Conservation (phyloP, 1,284 basidiomycete species). For the Sphagnurus paluster region DNA sequence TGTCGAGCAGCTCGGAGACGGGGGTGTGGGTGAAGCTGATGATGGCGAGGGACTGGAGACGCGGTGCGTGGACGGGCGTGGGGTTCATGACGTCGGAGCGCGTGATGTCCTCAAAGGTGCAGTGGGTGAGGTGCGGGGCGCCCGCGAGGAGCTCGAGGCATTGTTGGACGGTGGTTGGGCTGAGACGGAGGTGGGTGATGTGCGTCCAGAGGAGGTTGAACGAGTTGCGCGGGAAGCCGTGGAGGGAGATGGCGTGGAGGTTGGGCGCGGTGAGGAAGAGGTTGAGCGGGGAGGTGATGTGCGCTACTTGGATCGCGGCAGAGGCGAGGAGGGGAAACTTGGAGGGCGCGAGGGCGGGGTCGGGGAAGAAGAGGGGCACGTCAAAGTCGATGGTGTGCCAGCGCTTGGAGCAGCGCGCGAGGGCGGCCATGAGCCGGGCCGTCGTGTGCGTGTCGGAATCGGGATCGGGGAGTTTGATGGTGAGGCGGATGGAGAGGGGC, state of each 20-base stretch:
- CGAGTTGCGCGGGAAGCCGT: constrained; percentile 14
- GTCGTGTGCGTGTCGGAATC: constrained; percentile 6
- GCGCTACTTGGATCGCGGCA: constrained; percentile 9
- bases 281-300: constrained; percentile 9
- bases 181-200: constrained; percentile 17
- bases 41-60: constrained; percentile 16
- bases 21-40: constrained; percentile 19
- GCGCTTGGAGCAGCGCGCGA: constrained; percentile 15
- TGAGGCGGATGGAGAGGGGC: constrained; percentile 15
- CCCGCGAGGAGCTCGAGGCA: constrained; percentile 15
- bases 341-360: constrained; percentile 10
- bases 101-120: constrained; percentile 19
- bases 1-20: constrained; percentile 21
- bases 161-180: constrained; percentile 20
- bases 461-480: constrained; percentile 4
- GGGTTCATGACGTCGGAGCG: constrained; percentile 21
- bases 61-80: constrained; percentile 12
- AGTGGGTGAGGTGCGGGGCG: constrained; percentile 16
- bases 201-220: constrained; percentile 14
- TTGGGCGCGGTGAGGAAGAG: constrained; percentile 15
- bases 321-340: constrained; percentile 15
- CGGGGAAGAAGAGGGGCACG: constrained; percentile 18
- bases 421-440: constrained; percentile 18
- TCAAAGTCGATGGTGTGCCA: constrained; percentile 17
- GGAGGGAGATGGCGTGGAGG: constrained; percentile 12